Evolutionary conservation across 345 rosid species (phyloP).

Genomic region (Arabidopsis suecica): DNA sequence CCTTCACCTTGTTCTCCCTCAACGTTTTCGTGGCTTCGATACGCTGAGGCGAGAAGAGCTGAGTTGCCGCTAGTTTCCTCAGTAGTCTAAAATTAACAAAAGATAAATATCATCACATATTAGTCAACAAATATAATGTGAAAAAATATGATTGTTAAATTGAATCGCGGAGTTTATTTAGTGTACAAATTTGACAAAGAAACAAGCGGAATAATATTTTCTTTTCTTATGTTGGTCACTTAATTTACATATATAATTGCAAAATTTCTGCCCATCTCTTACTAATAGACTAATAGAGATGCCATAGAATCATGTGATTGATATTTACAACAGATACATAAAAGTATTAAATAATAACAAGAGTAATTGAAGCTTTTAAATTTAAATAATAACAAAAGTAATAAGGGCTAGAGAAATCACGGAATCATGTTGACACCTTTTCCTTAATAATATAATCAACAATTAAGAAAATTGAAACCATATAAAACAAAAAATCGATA

Average conservation of each 20-base stretch:
- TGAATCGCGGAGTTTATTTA: background rate
- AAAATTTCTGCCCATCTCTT: too few relatives aligned
- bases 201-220: background rate
- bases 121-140: background rate
- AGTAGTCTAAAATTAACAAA: constrained; percentile 2
- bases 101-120: background rate
- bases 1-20: constrained; percentile 38
- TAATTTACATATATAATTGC: background rate
- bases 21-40: constrained; percentile 31
- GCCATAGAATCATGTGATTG: too few relatives aligned
- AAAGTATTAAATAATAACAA: too few relatives aligned
- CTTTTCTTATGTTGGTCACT: background rate
- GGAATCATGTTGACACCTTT: background rate
- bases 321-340: too few relatives aligned
- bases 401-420: background rate
- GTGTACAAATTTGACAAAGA: background rate
- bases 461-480: background rate
- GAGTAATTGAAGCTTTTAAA: too few relatives aligned
- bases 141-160: background rate
- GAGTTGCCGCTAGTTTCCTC: constrained; percentile 34
- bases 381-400: too few relatives aligned
- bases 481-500: background rate
- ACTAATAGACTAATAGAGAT: too few relatives aligned
- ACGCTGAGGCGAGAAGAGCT: constrained; percentile 35
- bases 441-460: background rate